Evolutionary conservation across 352 stramenopile species (phyloP).

Genomic region (Globisporangium iwayamae): DNA sequence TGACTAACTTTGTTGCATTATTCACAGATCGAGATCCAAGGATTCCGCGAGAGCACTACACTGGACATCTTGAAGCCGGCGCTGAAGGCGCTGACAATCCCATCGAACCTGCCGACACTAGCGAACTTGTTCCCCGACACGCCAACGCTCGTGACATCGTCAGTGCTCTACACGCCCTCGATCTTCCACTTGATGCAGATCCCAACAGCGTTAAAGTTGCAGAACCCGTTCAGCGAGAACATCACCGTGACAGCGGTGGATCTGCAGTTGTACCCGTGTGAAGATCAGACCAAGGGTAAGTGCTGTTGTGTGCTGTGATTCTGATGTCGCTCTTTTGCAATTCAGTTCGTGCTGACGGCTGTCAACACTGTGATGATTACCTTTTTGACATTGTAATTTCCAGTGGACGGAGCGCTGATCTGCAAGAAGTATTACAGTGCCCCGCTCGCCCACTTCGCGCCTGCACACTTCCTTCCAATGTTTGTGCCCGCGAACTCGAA

Average conservation of each 20-base stretch:
- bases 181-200: conserved; percentile 67
- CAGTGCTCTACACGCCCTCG: conserved; percentile 69
- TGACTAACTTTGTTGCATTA: conserved; percentile 5
- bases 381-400: background rate
- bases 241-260: conserved; percentile 70
- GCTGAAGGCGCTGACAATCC: conserved; percentile 51
- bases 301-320: conserved; percentile 1
- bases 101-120: conserved; percentile 52
- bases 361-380: background rate
- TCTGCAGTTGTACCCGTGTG: conserved; percentile 72
- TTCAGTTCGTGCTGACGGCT: background rate
- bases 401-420: conserved; percentile 38
- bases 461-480: conserved; percentile 56
- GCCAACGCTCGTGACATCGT: conserved; percentile 72
- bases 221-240: conserved; percentile 77
- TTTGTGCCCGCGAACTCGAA: conserved; percentile 63
- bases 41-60: conserved; percentile 44
- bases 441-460: conserved; percentile 65
- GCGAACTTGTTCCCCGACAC: conserved; percentile 60
- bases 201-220: conserved; percentile 65
- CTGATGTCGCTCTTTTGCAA: background rate
- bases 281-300: conserved; percentile 54
- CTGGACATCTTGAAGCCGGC: conserved; percentile 66
- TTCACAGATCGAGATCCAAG: conserved; percentile 61
- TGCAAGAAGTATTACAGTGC: conserved; percentile 71